Evolutionary conservation across 148 eudicot species (phyloP).

Genomic region (Spergularia bocconei): DNA sequence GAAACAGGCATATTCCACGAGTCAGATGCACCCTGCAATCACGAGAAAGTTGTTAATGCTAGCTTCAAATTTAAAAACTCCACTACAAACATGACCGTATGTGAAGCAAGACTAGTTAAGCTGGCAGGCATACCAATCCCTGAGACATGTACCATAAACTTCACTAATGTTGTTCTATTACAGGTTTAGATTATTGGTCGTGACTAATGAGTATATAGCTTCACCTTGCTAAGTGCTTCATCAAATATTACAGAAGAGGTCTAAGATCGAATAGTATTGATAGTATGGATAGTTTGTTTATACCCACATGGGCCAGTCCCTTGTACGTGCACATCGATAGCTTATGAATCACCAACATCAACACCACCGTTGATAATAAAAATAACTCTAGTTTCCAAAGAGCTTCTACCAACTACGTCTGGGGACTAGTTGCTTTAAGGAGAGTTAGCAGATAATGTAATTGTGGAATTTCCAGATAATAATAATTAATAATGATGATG

Average conservation of each 20-base stretch:
- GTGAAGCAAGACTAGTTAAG: constrained; percentile 6
- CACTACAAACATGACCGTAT: constrained; percentile 1
- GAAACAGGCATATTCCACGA: constrained; percentile 77
- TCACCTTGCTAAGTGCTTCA: background rate
- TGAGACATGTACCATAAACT: background rate
- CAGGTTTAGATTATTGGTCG: no score
- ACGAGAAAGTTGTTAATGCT: background rate
- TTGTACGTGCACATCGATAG: no score
- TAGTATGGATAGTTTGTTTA: background rate
- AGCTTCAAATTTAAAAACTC: background rate
- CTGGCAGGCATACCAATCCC: background rate
- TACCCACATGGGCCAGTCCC: no score
- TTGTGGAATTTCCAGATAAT: no score
- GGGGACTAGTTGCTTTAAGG: no score
- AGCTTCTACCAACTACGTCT: no score
- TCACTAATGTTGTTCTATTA: background rate
- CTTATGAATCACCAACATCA: no score
- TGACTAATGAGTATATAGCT: background rate
- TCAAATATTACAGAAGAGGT: background rate
- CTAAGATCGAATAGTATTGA: background rate
- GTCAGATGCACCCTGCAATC: constrained; percentile 82
- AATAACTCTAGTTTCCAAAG: no score
- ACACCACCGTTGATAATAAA: no score
- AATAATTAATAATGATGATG: no score
- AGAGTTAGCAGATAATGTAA: no score